These are phyloP conservation scores for Solanum pinnatisectum DNA, from an alignment of 257 asterid species.

Conservation along the genomic window DNA sequence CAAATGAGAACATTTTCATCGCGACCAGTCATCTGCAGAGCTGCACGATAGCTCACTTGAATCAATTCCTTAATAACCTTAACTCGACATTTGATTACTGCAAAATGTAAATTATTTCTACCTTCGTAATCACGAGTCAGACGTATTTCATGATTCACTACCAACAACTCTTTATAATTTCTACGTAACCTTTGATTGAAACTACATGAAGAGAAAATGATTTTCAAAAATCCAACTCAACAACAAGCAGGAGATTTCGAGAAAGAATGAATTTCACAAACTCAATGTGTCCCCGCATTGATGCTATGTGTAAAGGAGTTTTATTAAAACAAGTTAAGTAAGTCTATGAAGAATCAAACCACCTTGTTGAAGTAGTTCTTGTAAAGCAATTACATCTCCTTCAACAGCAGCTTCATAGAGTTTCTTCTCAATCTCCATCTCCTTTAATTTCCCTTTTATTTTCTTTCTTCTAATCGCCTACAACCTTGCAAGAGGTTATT, in stretches of 20 bases:
- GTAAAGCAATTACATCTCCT: conserved; percentile 3
- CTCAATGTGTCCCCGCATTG: conserved; percentile 14
- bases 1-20: conserved; percentile 26
- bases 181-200: conserved; percentile 16
- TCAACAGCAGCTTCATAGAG: conserved; percentile 21
- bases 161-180: conserved; percentile 2
- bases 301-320: conserved; percentile 36
- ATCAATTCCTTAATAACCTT: conserved; percentile 18
- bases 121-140: conserved; percentile 14
- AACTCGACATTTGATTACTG: conserved; percentile 23
- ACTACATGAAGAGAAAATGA: conserved; percentile 25
- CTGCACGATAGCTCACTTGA: conserved; percentile 4
- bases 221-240: conserved; percentile 14
- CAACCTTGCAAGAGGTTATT: neutral
- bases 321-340: conserved; percentile 1
- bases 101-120: conserved; percentile 28
- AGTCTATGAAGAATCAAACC: conserved; percentile 18
- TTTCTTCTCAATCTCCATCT: conserved; percentile 8
- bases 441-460: neutral
- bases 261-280: conserved; percentile 5
- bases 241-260: conserved; percentile 7
- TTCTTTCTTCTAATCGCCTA: neutral
- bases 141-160: conserved; percentile 2
- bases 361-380: conserved; percentile 10
- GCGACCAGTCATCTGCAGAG: neutral